Percentiles rank a stretch among this genome's conserved stretches.
These are phyloP conservation scores for Stevia rebaudiana DNA, from an alignment of 140 eudicot species.

Conservation along the genomic window DNA sequence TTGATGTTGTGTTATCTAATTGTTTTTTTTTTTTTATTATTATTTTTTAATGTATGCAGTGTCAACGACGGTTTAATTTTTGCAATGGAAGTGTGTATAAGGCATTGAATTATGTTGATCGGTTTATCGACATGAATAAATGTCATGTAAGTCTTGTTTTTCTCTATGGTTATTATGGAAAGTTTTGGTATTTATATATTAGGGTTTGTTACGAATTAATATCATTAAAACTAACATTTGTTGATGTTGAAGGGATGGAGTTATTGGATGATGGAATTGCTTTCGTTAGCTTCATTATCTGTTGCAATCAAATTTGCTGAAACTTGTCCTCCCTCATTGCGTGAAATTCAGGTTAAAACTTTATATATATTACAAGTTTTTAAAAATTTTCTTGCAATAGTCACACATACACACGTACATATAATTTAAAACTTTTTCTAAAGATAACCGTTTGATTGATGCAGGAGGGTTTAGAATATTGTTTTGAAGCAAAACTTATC, in stretches of 20 bases:
- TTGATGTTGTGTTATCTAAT: not conserved
- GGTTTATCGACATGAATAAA: slow-evolving; percentile 39
- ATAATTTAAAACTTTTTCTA: no score
- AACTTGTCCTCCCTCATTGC: slow-evolving; percentile 36
- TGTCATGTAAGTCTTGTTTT: slow-evolving; percentile 45
- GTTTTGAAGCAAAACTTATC: slow-evolving; percentile 36
- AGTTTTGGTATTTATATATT: slow-evolving; percentile 1
- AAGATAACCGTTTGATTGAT: not conserved
- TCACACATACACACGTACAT: no score
- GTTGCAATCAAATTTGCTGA: slow-evolving; percentile 58
- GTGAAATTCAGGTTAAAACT: slow-evolving; percentile 64
- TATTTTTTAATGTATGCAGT: slow-evolving; percentile 28
- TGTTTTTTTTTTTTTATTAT: not conserved
- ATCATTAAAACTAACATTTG: not conserved
- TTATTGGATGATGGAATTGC: slow-evolving; percentile 50
- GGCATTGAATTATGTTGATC: slow-evolving; percentile 60
- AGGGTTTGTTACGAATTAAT: slow-evolving; percentile 23
- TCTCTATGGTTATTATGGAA: not conserved
- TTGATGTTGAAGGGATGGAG: slow-evolving; percentile 46
- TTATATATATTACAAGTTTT: no score
- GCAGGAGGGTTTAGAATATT: slow-evolving; percentile 50
- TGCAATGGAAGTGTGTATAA: slow-evolving; percentile 35
- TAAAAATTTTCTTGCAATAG: no score
- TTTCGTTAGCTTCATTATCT: slow-evolving; percentile 56
- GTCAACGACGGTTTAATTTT: slow-evolving; percentile 39